Conservation (phyloP, 352 stramenopile genomes). For the Phytopythium chamaehyphon region DNA sequence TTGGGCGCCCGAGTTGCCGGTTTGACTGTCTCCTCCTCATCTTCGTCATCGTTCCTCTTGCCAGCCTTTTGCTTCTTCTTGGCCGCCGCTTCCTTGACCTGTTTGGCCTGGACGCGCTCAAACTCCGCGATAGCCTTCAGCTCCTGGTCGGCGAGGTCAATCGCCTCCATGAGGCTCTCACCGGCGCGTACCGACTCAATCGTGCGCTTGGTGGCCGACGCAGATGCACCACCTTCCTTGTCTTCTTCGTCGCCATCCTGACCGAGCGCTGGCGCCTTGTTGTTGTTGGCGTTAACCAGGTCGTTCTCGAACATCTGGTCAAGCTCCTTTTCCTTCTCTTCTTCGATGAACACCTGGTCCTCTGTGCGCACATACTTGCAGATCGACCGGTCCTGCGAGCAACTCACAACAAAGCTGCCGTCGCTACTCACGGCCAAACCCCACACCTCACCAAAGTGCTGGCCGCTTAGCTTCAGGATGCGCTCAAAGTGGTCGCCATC, state of each 20-base stretch:
- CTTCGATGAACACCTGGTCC: conserved; percentile 96
- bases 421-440: conserved; percentile 88
- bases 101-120: conserved; percentile 58
- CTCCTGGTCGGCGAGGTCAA: conserved; percentile 93
- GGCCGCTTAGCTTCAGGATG: conserved; percentile 71
- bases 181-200: conserved; percentile 89
- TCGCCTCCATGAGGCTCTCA: conserved; percentile 93
- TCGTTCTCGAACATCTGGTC: conserved; percentile 95
- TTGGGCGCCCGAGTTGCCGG: conserved; percentile 71
- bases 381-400: conserved; percentile 96
- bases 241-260: conserved; percentile 60
- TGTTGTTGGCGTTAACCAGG: conserved; percentile 74
- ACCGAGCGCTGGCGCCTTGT: conserved; percentile 47
- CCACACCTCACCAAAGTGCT: conserved; percentile 87
- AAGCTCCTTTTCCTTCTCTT: conserved; percentile 96
- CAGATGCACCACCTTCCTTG: conserved; percentile 49
- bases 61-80: conserved; percentile 60
- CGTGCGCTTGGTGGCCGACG: conserved; percentile 89
- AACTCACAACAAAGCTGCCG: conserved; percentile 94
- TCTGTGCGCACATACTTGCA: conserved; percentile 97
- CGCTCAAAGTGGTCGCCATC: conserved; percentile 98
- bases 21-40: conserved; percentile 42
- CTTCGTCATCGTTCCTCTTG: conserved; percentile 23
- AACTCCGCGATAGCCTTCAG: conserved; percentile 81
- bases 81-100: conserved; percentile 41